These are phyloP conservation scores for Lyophyllum atratum DNA, from an alignment of 768 basidiomycete genomes.

Conservation along the genomic window DNA sequence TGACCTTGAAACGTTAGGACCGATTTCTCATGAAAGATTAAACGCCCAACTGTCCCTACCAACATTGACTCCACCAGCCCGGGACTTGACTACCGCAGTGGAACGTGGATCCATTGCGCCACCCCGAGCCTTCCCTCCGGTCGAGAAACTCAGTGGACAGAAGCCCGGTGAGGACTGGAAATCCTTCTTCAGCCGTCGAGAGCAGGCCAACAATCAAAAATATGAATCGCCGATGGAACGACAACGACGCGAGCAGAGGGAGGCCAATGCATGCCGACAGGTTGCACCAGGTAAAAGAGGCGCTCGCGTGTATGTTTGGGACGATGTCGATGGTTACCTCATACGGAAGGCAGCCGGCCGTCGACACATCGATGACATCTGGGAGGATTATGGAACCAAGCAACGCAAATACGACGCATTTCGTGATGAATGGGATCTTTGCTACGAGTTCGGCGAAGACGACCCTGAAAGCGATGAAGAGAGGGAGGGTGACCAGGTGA, in stretches of 20 bases:
- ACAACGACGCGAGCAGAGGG: background rate
- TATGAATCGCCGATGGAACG: background rate
- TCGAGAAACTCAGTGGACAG: background rate
- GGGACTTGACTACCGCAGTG: no score
- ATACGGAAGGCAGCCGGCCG: slow-evolving; percentile 15
- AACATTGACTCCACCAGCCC: background rate
- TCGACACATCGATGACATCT: slow-evolving; percentile 8
- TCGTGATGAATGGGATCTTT: slow-evolving; percentile 24
- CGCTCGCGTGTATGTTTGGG: slow-evolving; percentile 22
- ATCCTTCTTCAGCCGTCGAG: slow-evolving; percentile 4
- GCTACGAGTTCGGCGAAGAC: slow-evolving; percentile 11
- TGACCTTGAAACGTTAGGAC: no score
- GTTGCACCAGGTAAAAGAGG: slow-evolving; percentile 19
- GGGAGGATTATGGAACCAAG: slow-evolving; percentile 13
- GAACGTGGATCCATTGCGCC: no score
- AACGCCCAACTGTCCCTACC: background rate
- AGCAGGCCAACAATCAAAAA: background rate
- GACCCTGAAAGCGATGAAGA: background rate
- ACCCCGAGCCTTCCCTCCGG: background rate
- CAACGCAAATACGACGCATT: slow-evolving; percentile 20
- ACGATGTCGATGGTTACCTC: slow-evolving; percentile 20
- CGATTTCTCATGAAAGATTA: no score
- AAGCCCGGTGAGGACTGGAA: slow-evolving; percentile 2
- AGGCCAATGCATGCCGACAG: background rate
- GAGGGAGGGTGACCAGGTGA: background rate